Base-by-base conservation (phyloP, 257 asterid genomes). In the Datura wrightii region DNA sequence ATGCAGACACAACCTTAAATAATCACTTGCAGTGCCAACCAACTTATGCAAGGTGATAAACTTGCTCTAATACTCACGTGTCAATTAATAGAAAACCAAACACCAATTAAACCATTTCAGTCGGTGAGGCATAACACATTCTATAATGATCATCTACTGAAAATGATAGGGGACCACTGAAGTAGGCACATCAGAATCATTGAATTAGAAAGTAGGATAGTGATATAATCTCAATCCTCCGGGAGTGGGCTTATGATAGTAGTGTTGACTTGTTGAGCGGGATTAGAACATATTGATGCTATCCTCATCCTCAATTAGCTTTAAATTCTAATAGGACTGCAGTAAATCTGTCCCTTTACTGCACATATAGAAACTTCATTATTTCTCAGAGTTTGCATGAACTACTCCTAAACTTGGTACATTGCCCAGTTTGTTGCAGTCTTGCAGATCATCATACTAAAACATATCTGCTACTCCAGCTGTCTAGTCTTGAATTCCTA, bases 181-280 rank as follows among this genome's bases (percentile, higher is more conserved):
- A 71, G 31, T 13, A 52, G 63, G 82, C 82, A 31, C 58, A 78
- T 52, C 82, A 78, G 11, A 78, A 78, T 34, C 14, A 52, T 52
- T 7, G 44, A 34, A 78, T 34, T 52, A 78, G 48, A 31, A 52
- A 52, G 31, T 78, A 78, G 63, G 63, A 78, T 78, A 78, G 63
- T 14, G 82, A 78, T 34, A 78, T 78, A 71, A 42, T 71, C n/a
- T 56, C 55, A 71, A 4, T 44, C 37, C n/a, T 71, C 79, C 1
- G n/a, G 52, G n/a, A 5, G 15, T 6, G 79, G 55, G 54, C 79
- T 24, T 41, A 18, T 42, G 14, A 31, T 76, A 76, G 41, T 3
- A 52, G 60, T 1, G 16, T 24, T 24, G 44, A 50, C 82, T 48
- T 10, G 62, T 50, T 76, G 8, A 1, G 14, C n/a, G 18, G 11